Evolutionary conservation across 768 basidiomycete species (phyloP).

Genomic region (Termitomyces sp.): DNA sequence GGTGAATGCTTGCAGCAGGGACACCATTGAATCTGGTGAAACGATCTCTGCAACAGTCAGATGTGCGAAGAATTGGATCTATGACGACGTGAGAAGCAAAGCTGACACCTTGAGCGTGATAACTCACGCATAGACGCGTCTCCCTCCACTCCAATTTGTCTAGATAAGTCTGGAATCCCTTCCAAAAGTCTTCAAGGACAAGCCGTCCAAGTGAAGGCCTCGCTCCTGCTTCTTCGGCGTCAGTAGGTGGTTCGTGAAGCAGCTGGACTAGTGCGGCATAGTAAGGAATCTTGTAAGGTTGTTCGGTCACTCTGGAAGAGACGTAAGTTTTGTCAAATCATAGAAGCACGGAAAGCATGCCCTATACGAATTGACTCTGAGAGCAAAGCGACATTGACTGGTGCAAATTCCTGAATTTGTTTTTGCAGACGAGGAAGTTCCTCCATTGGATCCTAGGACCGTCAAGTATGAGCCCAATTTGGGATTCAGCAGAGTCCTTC

Average conservation of each 20-base stretch:
- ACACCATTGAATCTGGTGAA: conserved; percentile 71
- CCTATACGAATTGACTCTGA: conserved; percentile 74
- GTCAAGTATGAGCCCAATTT: conserved; percentile 3
- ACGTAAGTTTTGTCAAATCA: neutral
- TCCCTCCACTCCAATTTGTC: conserved; percentile 92
- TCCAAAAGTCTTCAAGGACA: conserved; percentile 85
- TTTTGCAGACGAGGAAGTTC: conserved; percentile 65
- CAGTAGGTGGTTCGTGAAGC: conserved; percentile 47
- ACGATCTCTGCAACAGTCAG: conserved; percentile 73
- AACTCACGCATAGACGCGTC: conserved; percentile 77
- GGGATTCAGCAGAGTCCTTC: conserved; percentile 19
- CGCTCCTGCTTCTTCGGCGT: conserved; percentile 30
- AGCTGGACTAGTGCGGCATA: conserved; percentile 78
- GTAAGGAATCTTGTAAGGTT: conserved; percentile 90
- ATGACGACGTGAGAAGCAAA: neutral
- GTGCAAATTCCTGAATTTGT: conserved; percentile 55
- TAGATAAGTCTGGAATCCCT: conserved; percentile 83
- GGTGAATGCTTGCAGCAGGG: conserved; percentile 78
- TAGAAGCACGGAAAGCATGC: conserved; percentile 31
- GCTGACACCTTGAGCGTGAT: neutral
- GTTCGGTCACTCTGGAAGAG: conserved; percentile 69
- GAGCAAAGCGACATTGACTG: conserved; percentile 55
- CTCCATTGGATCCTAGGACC: conserved; percentile 57
- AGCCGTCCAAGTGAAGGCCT: conserved; percentile 54
- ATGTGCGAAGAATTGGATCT: conserved; percentile 95